A percentile compares a stretch with the other conserved stretches of the same genome.
These are phyloP conservation scores for Cryptosporidium felis DNA, from an alignment of 169 alveolate species.

Conservation along the genomic window DNA sequence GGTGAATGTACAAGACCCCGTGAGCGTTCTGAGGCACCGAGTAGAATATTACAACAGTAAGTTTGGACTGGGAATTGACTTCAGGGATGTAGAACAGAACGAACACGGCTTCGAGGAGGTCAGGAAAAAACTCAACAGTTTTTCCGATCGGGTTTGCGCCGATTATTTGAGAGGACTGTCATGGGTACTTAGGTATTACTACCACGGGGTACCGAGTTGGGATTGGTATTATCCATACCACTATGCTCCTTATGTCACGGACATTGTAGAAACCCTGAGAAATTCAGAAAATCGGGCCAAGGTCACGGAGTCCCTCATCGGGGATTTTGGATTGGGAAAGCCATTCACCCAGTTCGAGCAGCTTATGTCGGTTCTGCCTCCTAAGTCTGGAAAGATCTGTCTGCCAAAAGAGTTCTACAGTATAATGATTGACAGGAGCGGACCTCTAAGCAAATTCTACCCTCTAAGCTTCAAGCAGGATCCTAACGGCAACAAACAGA, in stretches of 20 bases:
- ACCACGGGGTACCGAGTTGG: slow-evolving; percentile 96
- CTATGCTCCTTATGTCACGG: slow-evolving; percentile 98
- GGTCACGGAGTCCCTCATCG: slow-evolving; percentile 21
- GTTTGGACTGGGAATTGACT: background rate
- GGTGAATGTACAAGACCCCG: background rate
- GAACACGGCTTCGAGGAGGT: background rate
- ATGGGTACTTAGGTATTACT: slow-evolving; percentile 92
- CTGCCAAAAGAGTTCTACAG: slow-evolving; percentile 85
- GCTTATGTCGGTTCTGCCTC: slow-evolving; percentile 96
- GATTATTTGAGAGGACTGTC: slow-evolving; percentile 94
- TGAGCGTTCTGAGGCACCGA: slow-evolving; percentile 22
- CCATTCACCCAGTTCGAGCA: slow-evolving; percentile 97
- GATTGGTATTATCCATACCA: slow-evolving; percentile 98
- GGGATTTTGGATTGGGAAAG: slow-evolving; percentile 74
- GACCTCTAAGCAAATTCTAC: slow-evolving; percentile 81
- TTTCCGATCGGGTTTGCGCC: slow-evolving; percentile 50
- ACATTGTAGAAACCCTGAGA: slow-evolving; percentile 68
- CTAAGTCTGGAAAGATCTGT: slow-evolving; percentile 89
- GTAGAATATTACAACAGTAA: slow-evolving; percentile 20
- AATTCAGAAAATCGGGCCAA: background rate
- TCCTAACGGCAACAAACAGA: slow-evolving; percentile 82
- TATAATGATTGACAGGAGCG: slow-evolving; percentile 78
- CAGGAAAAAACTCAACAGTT: slow-evolving; percentile 1
- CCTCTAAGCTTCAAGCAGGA: slow-evolving; percentile 83
- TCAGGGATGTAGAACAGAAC: background rate